These are phyloP conservation scores for Pholiota microspora DNA, from an alignment of 768 basidiomycete genomes.

Conservation along the genomic window DNA sequence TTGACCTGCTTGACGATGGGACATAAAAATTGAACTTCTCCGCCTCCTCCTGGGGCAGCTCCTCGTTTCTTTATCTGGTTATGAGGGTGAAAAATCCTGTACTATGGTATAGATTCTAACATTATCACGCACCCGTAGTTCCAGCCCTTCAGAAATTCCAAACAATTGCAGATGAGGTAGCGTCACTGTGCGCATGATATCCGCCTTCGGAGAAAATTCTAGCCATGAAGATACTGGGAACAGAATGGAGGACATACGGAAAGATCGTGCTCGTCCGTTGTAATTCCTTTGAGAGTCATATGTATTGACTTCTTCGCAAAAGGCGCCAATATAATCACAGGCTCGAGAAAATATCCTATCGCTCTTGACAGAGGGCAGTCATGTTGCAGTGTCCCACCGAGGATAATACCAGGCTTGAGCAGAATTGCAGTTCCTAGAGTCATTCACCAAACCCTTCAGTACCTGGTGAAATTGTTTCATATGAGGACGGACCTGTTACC, in stretches of 20 bases:
- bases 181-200: constrained; percentile 86
- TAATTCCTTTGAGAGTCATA: constrained; percentile 84
- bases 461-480: background rate
- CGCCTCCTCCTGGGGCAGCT: constrained; percentile 86
- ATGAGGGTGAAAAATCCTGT: constrained; percentile 2
- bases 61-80: constrained; percentile 94
- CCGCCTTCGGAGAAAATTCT: constrained; percentile 55
- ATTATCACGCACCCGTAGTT: constrained; percentile 64
- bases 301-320: constrained; percentile 88
- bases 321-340: constrained; percentile 85
- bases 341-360: constrained; percentile 93
- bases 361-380: constrained; percentile 88
- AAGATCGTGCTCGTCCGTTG: constrained; percentile 89
- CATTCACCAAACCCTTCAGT: background rate
- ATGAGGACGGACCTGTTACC: constrained; percentile 67
- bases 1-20: constrained; percentile 90
- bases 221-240: background rate
- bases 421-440: constrained; percentile 82
- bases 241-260: constrained; percentile 49
- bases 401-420: constrained; percentile 89
- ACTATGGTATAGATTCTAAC: background rate
- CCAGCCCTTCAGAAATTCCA: constrained; percentile 86
- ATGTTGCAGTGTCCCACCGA: constrained; percentile 77
- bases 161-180: constrained; percentile 89
- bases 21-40: constrained; percentile 91